These are phyloP conservation scores for Rosa lucieae DNA, from an alignment of 306 rosid species.

Conservation along the genomic window DNA sequence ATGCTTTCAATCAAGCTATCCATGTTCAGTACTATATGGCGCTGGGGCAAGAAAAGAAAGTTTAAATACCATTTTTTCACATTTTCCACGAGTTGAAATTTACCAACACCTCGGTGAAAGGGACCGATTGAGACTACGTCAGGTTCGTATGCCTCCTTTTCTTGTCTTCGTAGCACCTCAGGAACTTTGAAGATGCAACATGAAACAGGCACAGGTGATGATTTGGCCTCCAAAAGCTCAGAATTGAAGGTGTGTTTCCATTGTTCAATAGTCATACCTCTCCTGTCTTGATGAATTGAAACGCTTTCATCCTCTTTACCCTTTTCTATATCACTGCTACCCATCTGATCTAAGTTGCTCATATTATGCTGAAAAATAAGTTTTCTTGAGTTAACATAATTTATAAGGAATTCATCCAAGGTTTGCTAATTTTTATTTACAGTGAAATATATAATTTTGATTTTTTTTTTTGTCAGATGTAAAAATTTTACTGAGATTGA, in stretches of 20 bases:
- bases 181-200: constrained; percentile 6
- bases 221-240: not conserved
- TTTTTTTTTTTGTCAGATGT: too few relatives aligned
- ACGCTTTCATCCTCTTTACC: not conserved
- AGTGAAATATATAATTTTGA: too few relatives aligned
- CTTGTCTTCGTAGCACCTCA: not conserved
- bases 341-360: not conserved
- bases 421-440: too few relatives aligned
- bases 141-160: not conserved
- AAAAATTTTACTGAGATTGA: too few relatives aligned
- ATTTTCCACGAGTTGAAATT: not conserved
- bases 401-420: too few relatives aligned
- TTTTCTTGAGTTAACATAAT: not conserved
- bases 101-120: not conserved
- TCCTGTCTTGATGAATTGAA: not conserved
- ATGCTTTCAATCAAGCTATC: not conserved
- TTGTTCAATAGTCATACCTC: not conserved
- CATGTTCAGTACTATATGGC: not conserved
- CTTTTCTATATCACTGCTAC: not conserved
- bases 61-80: not conserved
- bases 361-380: not conserved
- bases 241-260: not conserved
- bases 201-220: not conserved
- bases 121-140: not conserved
- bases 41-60: not conserved